Percentiles rank a stretch among this genome's conserved stretches.
Evolutionary conservation across 2,329 filamentous ascomycete species (phyloP).

Genomic region (Fusarium globosum): DNA sequence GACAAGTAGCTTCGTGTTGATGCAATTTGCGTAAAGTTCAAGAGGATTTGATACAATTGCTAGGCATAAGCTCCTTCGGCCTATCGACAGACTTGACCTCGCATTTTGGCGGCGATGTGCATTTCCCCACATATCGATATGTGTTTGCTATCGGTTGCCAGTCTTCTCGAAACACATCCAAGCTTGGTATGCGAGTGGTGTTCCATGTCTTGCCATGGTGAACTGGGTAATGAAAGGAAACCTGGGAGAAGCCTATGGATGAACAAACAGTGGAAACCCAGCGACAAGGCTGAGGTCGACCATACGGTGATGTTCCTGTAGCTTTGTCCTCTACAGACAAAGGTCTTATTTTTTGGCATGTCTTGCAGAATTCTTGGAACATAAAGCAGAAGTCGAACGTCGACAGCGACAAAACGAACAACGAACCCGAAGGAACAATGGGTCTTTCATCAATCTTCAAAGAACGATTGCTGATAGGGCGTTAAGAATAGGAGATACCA

Average conservation of each 20-base stretch:
- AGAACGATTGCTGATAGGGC: slow-evolving; percentile 1
- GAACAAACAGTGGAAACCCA: not conserved
- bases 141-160: not conserved
- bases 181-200: not conserved
- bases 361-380: not conserved
- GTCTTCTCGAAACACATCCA: not conserved
- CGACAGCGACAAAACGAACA: not conserved
- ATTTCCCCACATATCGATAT: not conserved
- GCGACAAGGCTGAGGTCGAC: not conserved
- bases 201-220: not conserved
- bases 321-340: not conserved
- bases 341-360: not conserved
- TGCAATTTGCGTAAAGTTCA: not conserved
- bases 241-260: not conserved
- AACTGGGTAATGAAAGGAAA: not conserved
- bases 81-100: not conserved
- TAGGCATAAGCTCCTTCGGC: not conserved
- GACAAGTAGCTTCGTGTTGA: not conserved
- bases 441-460: not conserved
- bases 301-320: not conserved
- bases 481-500: slow-evolving; percentile 5
- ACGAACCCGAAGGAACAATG: slow-evolving; percentile 2
- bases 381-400: slow-evolving; percentile 3
- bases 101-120: not conserved
- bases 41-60: not conserved